Base-by-base conservation (phyloP, 306 rosid genomes). In the Pyrus communis region DNA sequence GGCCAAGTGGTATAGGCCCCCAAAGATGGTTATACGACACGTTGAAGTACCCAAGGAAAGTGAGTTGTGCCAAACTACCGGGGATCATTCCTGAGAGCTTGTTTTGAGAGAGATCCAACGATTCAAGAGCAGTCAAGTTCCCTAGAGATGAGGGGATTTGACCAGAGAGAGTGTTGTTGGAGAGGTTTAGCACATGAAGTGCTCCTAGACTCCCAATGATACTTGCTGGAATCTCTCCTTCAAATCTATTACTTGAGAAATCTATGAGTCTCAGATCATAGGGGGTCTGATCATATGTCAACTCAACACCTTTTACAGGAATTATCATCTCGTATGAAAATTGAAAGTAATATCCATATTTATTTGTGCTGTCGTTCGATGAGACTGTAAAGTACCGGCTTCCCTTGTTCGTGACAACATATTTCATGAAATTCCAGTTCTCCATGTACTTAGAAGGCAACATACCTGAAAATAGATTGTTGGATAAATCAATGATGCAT, bases 41-140 rank as follows among this genome's bases (percentile, higher is more conserved):
- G 42, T 60, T 74, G 15, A 74, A 74, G 4, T 18, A 60, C 2
- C 19, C 35, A 4, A 81, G 84, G 71, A 75, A 80, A 9, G 11
- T 76, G 54, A 71, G 57, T 4, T 55, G 46, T 0, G n/a, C 28
- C 31, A 71, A 31, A 19, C 15, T 17, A 10, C 9, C 2, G 30
- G 84, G 77, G 54, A 81, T 81, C 62, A 2, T 30, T 69, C 80
- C 58, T 5, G 74, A 71, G 55, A 81, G 69, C 46, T 55, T 22
- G 31, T 81, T 81, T 1, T 12, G 2, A 22, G 77, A 81, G 10
- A 76, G 70, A 38, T 81, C 77, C 8, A 81, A 42, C 0, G 80
- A 70, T 28, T 81, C 74, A 4, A 76, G 80, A 11, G 11, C 18
- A 8, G 57, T 27, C 70, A 81, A 23, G 23, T 69, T 64, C 27